phyloP scores from a whole-genome alignment of 495 filamentous ascomycete genomes.

The Penicillium dipodomyicola region DNA sequence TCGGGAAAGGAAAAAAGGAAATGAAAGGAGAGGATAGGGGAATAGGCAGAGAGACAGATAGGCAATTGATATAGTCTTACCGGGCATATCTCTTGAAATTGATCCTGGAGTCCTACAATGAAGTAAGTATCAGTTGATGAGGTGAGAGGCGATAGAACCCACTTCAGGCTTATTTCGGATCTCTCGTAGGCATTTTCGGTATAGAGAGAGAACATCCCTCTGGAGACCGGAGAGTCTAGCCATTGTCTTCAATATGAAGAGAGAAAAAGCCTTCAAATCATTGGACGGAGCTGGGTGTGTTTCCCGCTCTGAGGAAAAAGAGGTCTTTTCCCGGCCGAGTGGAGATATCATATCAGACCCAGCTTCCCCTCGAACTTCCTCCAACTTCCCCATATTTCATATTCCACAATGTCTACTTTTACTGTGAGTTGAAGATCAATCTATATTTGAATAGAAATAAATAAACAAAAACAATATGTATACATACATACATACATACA shows the following conservation, averaged over 20 bases:
- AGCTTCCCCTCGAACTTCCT: not conserved
- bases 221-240: constrained; percentile 81
- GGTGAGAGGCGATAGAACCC: constrained; percentile 25
- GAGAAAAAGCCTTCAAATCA: constrained; percentile 5
- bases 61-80: constrained; percentile 35
- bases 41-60: not conserved
- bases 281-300: constrained; percentile 18
- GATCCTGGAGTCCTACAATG: constrained; percentile 44
- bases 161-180: constrained; percentile 78
- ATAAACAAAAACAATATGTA: too few relatives aligned
- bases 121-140: constrained; percentile 8
- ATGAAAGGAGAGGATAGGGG: not conserved
- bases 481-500: too few relatives aligned
- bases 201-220: constrained; percentile 80
- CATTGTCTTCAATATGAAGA: constrained; percentile 21
- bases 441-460: not conserved
- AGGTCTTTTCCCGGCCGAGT: constrained; percentile 28
- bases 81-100: constrained; percentile 58
- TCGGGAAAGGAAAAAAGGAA: constrained; percentile 8
- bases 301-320: constrained; percentile 22
- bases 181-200: constrained; percentile 79
- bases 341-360: not conserved
- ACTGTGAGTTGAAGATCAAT: constrained; percentile 18
- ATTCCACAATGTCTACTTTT: constrained; percentile 16
- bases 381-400: constrained; percentile 1